Conservation (phyloP, 73 alveolate species). For the Durusdinium trenchii region DNA sequence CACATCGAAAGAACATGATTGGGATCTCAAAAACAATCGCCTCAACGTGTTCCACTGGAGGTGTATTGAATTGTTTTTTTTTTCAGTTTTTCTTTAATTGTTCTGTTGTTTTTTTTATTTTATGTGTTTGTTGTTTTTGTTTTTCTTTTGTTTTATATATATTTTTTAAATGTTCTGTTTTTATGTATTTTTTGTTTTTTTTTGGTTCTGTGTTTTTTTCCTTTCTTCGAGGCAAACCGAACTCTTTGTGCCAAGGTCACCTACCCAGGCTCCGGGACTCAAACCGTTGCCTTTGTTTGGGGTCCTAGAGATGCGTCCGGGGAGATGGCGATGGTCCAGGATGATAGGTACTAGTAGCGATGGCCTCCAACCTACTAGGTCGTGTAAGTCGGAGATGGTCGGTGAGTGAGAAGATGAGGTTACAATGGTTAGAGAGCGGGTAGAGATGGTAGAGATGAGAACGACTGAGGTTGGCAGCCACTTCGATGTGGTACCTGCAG, state of each 20-base stretch:
- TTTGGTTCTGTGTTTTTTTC: not conserved
- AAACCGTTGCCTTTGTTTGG: slow-evolving; percentile 8
- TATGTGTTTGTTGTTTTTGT: not conserved
- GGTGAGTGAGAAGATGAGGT: no score
- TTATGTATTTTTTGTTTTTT: no score
- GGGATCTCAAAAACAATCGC: no score
- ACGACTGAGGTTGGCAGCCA: slow-evolving; percentile 69
- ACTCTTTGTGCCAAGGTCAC: slow-evolving; percentile 49
- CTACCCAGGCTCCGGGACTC: not conserved
- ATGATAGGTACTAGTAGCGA: no score
- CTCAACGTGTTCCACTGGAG: no score
- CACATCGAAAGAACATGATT: no score
- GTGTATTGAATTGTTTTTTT: no score
- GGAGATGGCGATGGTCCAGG: no score
- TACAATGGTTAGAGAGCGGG: not conserved
- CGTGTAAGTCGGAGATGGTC: not conserved
- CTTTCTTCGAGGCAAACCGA: no score
- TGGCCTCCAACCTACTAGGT: no score
- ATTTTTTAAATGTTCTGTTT: not conserved
- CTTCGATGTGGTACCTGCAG: slow-evolving; percentile 89
- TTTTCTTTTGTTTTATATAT: not conserved
- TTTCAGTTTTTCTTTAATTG: not conserved
- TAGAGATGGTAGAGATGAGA: not conserved
- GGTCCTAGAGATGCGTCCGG: not conserved
- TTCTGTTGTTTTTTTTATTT: not conserved